Evolutionary conservation across 73 alveolate genomes (phyloP), one percentile per base, ranked within the genome.

Genomic region (Blepharisma stoltei): DNA sequence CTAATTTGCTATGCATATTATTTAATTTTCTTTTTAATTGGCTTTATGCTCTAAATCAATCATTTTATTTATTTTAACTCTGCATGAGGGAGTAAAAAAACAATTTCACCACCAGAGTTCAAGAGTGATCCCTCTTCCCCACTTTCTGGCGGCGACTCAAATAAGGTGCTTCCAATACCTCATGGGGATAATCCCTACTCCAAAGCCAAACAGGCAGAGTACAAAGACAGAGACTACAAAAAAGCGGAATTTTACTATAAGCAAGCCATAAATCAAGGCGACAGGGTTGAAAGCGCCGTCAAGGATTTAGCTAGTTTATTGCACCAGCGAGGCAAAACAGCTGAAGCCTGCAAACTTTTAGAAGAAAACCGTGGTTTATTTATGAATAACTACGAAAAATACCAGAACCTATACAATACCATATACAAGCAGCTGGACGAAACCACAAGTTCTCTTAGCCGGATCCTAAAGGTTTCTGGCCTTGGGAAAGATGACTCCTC

Each of bases 291-390:
- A 14, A 37, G 76, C 38, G 79, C 79, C 4, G 45, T 69, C n/a
- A 69, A 69, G 27, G 79, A 69, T 43, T 53, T 69, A 7, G 79
- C 79, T 7, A 9, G 54, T 37, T 21, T 69, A 38, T 14, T 69
- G 71, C 79, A 69, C 27, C 65, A 38, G 20, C 23, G 55, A 44
- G 65, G 65, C 43, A 69, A 69, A 44, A 69, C 79, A n/a, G 23
- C 11, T 9, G 67, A 69, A 69, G 79, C 79, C 80, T 44, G 55
- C 60, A 43, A 69, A 11, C 27, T 69, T 44, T 44, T 69, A 25
- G 41, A 69, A 18, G 11, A 23, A 60, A 60, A 60, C 23, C 38
- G 73, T 14, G 49, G 46, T 25, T 4, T 60, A 9, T 60, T 60
- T 38, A 25, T n/a, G 73, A 25, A n/a, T 5, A 38, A 60, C 23